Evolutionary conservation across 2,329 filamentous ascomycete species (phyloP).

Genomic region (Fonsecaea monophora): DNA sequence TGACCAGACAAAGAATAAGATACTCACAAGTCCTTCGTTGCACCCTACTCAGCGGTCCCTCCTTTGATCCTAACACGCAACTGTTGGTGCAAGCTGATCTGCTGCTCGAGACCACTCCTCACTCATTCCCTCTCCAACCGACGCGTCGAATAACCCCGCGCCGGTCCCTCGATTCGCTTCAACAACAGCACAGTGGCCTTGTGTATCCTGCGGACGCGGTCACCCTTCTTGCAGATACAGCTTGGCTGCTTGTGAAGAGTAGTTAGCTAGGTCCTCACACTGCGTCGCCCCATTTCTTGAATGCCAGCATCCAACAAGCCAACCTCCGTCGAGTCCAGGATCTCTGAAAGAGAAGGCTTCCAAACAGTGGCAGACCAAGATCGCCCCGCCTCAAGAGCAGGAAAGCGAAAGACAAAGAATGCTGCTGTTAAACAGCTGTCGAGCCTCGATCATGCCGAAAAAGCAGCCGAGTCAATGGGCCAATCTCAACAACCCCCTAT

Average conservation of each 20-base stretch:
- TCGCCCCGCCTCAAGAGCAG: slow-evolving; percentile 27
- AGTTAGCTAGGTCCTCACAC: slow-evolving; percentile 1
- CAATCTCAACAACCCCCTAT: slow-evolving; percentile 22
- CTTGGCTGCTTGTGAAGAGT: not conserved
- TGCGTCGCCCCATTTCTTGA: slow-evolving; percentile 24
- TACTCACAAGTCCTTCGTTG: not conserved
- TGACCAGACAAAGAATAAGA: slow-evolving; percentile 12
- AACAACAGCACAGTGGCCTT: not conserved
- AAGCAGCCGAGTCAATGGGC: slow-evolving; percentile 30
- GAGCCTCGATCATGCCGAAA: slow-evolving; percentile 33
- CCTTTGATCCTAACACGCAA: not conserved
- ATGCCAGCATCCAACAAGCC: slow-evolving; percentile 36
- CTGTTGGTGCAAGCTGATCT: not conserved
- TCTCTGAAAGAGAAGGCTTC: slow-evolving; percentile 19
- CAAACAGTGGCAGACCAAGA: slow-evolving; percentile 32
- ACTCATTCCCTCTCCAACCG: slow-evolving; percentile 9
- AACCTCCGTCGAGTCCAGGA: slow-evolving; percentile 23
- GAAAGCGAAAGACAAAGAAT: slow-evolving; percentile 38
- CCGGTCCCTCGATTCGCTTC: not conserved
- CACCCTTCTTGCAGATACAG: not conserved
- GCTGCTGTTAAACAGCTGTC: slow-evolving; percentile 33
- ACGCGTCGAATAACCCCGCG: slow-evolving; percentile 24
- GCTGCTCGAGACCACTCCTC: slow-evolving; percentile 4
- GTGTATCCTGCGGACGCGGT: not conserved
- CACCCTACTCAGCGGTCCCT: not conserved